phyloP scores from a whole-genome alignment of 331 rosid genomes.

The Pyracantha coccinea region DNA sequence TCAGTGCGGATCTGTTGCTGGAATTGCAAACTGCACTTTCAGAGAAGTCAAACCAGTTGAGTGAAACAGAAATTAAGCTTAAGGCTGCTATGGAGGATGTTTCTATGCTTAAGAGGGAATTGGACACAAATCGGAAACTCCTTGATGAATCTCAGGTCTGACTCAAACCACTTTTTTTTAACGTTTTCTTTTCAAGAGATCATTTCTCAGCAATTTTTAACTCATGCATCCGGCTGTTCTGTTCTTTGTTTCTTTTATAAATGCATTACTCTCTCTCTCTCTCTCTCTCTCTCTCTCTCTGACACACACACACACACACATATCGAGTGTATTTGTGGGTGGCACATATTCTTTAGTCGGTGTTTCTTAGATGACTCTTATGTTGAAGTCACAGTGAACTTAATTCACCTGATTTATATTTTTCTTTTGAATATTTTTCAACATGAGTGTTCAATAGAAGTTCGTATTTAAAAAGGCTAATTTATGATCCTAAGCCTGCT shows the following conservation, averaged over 20 bases:
- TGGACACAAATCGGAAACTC: slow-evolving; percentile 68
- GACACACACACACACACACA: background rate
- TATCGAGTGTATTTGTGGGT: background rate
- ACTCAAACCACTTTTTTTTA: background rate
- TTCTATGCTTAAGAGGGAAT: slow-evolving; percentile 51
- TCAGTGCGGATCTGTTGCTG: slow-evolving; percentile 35
- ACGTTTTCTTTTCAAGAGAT: background rate
- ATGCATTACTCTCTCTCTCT: background rate
- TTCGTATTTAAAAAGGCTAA: background rate
- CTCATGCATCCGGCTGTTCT: too few species aligned
- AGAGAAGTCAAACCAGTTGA: slow-evolving; percentile 59
- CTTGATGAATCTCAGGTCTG: slow-evolving; percentile 96
- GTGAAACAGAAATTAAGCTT: slow-evolving; percentile 59
- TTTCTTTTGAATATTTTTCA: too few species aligned
- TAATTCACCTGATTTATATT: background rate
- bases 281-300: background rate
- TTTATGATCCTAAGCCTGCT: background rate
- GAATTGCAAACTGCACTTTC: slow-evolving; percentile 61
- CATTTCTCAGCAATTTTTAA: too few species aligned
- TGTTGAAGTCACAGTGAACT: background rate
- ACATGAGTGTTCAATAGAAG: background rate
- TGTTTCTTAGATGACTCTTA: background rate
- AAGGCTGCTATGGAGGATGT: slow-evolving; percentile 65
- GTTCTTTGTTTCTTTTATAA: too few species aligned
- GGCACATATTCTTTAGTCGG: background rate